These are phyloP conservation scores for Colletotrichum endophyticum DNA, from an alignment of 2,329 filamentous ascomycete species.

Conservation along the genomic window DNA sequence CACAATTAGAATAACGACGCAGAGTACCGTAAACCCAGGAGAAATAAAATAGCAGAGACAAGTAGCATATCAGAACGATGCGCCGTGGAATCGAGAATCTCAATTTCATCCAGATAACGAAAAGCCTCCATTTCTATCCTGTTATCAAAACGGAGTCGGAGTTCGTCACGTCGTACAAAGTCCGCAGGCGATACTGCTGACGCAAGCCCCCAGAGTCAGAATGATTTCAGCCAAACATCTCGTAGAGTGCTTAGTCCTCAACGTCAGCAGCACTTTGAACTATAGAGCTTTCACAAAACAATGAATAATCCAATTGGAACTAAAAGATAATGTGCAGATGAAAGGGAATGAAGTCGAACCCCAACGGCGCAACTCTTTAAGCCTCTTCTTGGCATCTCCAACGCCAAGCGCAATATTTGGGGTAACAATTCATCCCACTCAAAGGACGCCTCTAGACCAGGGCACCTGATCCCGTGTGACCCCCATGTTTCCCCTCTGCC, in stretches of 20 bases:
- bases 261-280: too few relatives aligned
- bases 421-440: neutral
- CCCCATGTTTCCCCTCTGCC: neutral
- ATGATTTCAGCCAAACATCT: fast-evolving
- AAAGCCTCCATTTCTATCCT: neutral
- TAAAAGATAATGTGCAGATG: neutral
- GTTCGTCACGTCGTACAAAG: neutral
- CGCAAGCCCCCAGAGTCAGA: neutral
- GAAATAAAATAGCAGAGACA: neutral
- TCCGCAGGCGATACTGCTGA: neutral
- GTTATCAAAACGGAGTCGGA: neutral
- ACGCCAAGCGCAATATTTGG: neutral
- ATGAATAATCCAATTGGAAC: too few relatives aligned
- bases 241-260: neutral
- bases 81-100: neutral
- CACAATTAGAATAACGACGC: too few relatives aligned
- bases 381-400: neutral
- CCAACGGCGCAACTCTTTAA: neutral
- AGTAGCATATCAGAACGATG: neutral
- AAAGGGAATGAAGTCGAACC: neutral
- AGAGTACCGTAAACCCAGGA: too few relatives aligned
- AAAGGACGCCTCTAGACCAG: neutral
- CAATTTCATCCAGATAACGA: neutral
- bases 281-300: neutral
- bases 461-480: neutral